These are phyloP conservation scores for Ilyonectria destructans DNA, from an alignment of 2,329 filamentous ascomycete species.

Conservation along the genomic window DNA sequence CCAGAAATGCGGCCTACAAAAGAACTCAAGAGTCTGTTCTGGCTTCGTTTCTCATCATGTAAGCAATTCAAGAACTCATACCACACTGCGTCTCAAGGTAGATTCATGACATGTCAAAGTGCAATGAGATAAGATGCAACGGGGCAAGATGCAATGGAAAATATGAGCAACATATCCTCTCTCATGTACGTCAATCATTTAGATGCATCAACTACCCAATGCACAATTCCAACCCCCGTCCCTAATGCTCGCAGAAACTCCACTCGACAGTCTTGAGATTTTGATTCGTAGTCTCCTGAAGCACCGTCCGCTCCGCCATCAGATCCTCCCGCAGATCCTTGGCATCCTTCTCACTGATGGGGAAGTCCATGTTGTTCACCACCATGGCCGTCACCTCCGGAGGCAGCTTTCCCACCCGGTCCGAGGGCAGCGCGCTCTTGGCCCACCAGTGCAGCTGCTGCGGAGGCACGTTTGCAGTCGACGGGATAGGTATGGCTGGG, in stretches of 20 bases:
- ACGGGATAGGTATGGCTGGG: constrained; percentile 63
- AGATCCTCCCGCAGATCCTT: constrained; percentile 45
- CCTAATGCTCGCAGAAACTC: constrained; percentile 49
- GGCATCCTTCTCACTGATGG: constrained; percentile 43
- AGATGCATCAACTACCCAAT: no score
- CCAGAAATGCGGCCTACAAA: neutral
- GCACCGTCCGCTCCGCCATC: constrained; percentile 48
- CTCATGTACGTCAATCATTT: no score
- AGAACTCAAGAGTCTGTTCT: no score
- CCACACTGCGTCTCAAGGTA: no score
- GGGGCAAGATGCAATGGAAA: no score
- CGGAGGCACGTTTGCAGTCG: constrained; percentile 63
- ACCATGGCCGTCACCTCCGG: constrained; percentile 44
- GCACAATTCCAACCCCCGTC: no score
- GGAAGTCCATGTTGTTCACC: constrained; percentile 42
- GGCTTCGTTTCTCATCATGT: no score
- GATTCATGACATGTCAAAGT: no score
- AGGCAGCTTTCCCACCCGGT: constrained; percentile 34
- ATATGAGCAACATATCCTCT: no score
- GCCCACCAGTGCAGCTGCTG: constrained; percentile 60
- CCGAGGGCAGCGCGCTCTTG: constrained; percentile 3
- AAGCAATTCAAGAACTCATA: no score
- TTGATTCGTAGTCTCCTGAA: constrained; percentile 21
- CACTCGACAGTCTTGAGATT: constrained; percentile 24
- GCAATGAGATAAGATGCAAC: no score